Evolutionary conservation across 1,139 yeast species (phyloP).

Genomic region (Saccharomyces hybrid): DNA sequence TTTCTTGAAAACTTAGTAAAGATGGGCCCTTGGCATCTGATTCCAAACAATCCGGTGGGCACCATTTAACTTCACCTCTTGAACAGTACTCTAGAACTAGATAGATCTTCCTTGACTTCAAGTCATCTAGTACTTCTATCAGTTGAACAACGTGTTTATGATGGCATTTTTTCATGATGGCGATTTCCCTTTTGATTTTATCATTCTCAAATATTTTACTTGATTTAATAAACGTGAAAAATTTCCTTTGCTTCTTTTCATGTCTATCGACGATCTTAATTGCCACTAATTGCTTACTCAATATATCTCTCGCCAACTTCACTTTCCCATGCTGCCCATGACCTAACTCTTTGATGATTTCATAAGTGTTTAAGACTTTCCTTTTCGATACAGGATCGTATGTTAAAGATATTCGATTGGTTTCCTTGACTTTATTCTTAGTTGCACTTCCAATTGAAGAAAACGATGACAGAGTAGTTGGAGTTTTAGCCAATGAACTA

Average conservation of each 20-base stretch:
- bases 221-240: constrained; percentile 19
- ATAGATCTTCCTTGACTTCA: constrained; percentile 74
- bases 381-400: constrained; percentile 84
- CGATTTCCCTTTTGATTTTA: constrained; percentile 83
- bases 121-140: constrained; percentile 85
- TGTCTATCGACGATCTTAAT: constrained; percentile 85
- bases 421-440: constrained; percentile 59
- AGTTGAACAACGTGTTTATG: constrained; percentile 90
- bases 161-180: constrained; percentile 88
- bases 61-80: constrained; percentile 89
- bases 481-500: neutral
- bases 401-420: constrained; percentile 70
- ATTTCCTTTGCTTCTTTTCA: constrained; percentile 32
- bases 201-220: constrained; percentile 27
- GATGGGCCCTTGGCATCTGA: constrained; percentile 52
- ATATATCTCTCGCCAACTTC: constrained; percentile 72
- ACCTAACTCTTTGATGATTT: constrained; percentile 80
- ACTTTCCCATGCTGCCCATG: constrained; percentile 98
- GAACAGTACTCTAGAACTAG: constrained; percentile 86
- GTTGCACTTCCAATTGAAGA: neutral
- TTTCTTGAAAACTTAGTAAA: constrained; percentile 53
- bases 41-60: constrained; percentile 29
- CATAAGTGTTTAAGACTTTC: constrained; percentile 83
- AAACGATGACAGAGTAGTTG: neutral
- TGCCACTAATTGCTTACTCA: constrained; percentile 70